Conservation (phyloP, 768 basidiomycete species). For the Pleurotus tuber-regium region DNA sequence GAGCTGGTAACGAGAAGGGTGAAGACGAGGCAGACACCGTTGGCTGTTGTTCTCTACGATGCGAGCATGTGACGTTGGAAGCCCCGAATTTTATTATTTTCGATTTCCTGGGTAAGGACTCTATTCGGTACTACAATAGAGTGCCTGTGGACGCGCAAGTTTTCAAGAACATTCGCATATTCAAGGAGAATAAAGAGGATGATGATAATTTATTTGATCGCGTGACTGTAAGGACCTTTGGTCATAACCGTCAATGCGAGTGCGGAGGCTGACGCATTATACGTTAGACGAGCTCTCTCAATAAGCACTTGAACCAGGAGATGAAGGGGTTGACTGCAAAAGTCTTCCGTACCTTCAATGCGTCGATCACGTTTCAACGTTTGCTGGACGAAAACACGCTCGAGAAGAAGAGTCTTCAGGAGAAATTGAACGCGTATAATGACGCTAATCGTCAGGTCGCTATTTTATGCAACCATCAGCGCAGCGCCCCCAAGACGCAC, state of each 20-base stretch:
- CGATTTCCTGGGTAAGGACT: constrained; percentile 99
- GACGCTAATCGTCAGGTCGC: constrained; percentile 96
- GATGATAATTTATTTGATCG: constrained; percentile 93
- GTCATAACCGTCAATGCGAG: constrained; percentile 11
- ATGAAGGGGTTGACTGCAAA: constrained; percentile 99
- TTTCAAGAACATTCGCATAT: constrained; percentile 97
- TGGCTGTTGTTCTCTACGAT: constrained; percentile 96
- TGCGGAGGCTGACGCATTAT: constrained; percentile 6
- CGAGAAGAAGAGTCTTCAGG: constrained; percentile 74
- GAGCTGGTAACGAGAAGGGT: constrained; percentile 99
- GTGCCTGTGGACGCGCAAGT: constrained; percentile 89
- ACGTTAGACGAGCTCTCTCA: constrained; percentile 72
- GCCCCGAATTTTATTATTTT: constrained; percentile 87
- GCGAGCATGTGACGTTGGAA: constrained; percentile 92
- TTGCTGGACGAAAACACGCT: constrained; percentile 71
- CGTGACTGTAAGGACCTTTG: constrained; percentile 67
- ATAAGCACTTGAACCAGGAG: constrained; percentile 88
- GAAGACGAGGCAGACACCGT: constrained; percentile 99
- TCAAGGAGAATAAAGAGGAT: constrained; percentile 90
- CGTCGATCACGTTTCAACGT: constrained; percentile 92
- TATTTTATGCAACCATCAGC: constrained; percentile 98
- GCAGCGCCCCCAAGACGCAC: constrained; percentile 89
- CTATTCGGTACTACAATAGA: constrained; percentile 93
- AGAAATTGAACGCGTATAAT: constrained; percentile 97
- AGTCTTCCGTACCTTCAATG: constrained; percentile 99